Evolutionary conservation across 1,284 basidiomycete species (phyloP).

Genomic region (Tilletia indica): DNA sequence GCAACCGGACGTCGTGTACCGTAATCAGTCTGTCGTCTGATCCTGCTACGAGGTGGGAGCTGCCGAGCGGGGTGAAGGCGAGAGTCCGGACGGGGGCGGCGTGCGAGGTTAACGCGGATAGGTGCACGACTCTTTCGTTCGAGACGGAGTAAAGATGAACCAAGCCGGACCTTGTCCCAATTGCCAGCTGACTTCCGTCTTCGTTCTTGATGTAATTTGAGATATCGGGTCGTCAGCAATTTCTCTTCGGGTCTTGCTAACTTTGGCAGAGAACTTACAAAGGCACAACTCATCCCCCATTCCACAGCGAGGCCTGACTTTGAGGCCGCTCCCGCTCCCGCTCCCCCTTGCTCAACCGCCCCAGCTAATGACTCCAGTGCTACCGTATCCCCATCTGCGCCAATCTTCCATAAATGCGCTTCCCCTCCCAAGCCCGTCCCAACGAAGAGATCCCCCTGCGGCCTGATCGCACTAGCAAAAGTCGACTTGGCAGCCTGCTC

Average conservation of each 20-base stretch:
- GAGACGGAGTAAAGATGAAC: not conserved
- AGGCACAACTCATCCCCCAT: conserved; percentile 6
- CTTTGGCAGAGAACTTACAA: not conserved
- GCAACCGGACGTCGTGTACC: not conserved
- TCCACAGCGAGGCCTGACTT: not conserved
- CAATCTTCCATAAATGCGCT: not conserved
- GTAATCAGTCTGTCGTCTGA: not conserved
- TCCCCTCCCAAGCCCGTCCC: not conserved
- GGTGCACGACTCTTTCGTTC: not conserved
- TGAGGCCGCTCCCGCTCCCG: not conserved
- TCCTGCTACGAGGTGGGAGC: not conserved
- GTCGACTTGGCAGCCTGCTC: not conserved
- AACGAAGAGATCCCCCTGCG: not conserved
- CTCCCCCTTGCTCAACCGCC: no score
- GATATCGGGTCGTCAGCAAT: not conserved
- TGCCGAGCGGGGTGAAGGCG: not conserved
- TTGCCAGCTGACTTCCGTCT: not conserved
- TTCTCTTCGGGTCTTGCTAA: no score
- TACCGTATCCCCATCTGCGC: not conserved
- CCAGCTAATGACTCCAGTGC: not conserved
- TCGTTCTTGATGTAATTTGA: not conserved
- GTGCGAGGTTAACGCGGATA: not conserved
- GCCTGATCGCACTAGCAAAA: not conserved
- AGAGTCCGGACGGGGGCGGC: not conserved
- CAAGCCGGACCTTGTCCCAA: not conserved